These are phyloP conservation scores for Lobosporangium transversale DNA, from an alignment of 192 early-diverging fungal species.

Conservation along the genomic window DNA sequence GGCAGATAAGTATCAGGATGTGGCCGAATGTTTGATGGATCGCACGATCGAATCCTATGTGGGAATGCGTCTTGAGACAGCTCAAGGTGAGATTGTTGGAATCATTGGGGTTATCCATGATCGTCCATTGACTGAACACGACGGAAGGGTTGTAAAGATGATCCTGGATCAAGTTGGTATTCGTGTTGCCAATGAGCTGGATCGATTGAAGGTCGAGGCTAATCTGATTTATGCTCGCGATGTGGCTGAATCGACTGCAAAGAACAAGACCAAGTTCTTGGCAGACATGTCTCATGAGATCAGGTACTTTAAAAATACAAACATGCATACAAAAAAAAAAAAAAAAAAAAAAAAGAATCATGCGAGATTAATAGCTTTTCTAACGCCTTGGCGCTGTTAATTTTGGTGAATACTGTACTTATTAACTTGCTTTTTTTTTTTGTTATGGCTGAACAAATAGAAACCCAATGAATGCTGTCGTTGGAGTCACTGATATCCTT, in stretches of 20 bases:
- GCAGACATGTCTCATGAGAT: slow-evolving; percentile 69
- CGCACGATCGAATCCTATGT: slow-evolving; percentile 48
- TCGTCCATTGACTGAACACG: slow-evolving; percentile 36
- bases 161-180: slow-evolving; percentile 46
- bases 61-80: slow-evolving; percentile 52
- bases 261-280: slow-evolving; percentile 66
- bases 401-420: background rate
- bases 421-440: too few species aligned
- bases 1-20: slow-evolving; percentile 23
- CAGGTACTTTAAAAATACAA: too few species aligned
- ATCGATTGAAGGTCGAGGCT: slow-evolving; percentile 50
- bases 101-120: slow-evolving; percentile 54
- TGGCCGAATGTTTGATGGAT: slow-evolving; percentile 36
- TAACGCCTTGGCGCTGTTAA: background rate
- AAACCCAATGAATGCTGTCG: slow-evolving; percentile 68
- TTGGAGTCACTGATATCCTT: slow-evolving; percentile 62
- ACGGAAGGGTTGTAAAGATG: slow-evolving; percentile 25
- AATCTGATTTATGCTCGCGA: slow-evolving; percentile 55
- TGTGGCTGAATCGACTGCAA: slow-evolving; percentile 59
- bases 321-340: slow-evolving; percentile 14
- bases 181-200: slow-evolving; percentile 55
- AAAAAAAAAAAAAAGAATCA: too few species aligned
- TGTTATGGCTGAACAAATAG: slow-evolving; percentile 26
- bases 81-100: slow-evolving; percentile 49
- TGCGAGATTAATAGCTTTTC: background rate